These are phyloP conservation scores for Cordyceps javanica DNA, from an alignment of 2,329 filamentous ascomycete species.

Conservation along the genomic window DNA sequence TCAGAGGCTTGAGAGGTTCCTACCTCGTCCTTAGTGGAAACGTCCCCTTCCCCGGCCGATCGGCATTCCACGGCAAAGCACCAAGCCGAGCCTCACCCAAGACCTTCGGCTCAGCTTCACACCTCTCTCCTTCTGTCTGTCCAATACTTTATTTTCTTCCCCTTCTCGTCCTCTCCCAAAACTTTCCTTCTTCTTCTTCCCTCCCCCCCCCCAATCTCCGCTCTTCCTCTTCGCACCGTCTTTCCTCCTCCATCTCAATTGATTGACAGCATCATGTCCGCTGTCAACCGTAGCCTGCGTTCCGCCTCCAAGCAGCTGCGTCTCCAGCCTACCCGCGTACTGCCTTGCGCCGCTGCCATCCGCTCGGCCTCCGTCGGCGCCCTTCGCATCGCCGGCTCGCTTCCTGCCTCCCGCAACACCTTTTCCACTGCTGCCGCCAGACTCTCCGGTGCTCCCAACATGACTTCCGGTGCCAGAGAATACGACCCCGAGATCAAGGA, in stretches of 20 bases:
- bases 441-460: constrained; percentile 43
- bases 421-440: constrained; percentile 46
- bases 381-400: constrained; percentile 26
- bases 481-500: constrained; percentile 93
- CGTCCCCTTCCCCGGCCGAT: constrained; percentile 6
- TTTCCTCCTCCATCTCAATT: background rate
- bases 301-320: constrained; percentile 49
- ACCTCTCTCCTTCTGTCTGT: background rate
- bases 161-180: background rate
- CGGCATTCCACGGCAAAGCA: constrained; percentile 12
- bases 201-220: background rate
- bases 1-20: too few relatives aligned
- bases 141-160: constrained; percentile 1
- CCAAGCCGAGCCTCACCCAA: constrained; percentile 9
- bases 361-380: constrained; percentile 25
- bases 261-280: constrained; percentile 39
- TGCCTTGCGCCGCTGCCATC: constrained; percentile 28
- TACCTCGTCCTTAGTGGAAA: too few relatives aligned
- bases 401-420: constrained; percentile 30
- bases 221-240: background rate
- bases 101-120: constrained; percentile 10
- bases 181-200: background rate
- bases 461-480: constrained; percentile 47
- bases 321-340: constrained; percentile 34
- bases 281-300: constrained; percentile 48